phyloP scores from a whole-genome alignment of 441 rosid species.

The Populus hybrid region DNA sequence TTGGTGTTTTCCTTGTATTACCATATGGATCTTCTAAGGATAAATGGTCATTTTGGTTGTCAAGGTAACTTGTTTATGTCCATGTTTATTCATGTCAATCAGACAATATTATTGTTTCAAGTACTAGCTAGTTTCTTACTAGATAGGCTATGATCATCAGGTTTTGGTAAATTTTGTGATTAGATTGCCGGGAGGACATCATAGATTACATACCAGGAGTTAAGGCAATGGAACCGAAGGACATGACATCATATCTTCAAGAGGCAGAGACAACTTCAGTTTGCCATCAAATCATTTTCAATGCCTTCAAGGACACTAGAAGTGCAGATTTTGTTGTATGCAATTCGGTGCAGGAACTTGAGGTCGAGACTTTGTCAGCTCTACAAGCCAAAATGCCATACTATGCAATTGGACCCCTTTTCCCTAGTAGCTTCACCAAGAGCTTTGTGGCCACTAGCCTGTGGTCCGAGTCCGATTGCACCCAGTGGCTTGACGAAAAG shows the following conservation, averaged over 20 bases:
- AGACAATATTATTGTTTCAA: not conserved
- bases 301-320: slow-evolving; percentile 38
- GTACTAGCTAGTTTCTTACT: not conserved
- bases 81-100: not conserved
- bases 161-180: not conserved
- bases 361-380: slow-evolving; percentile 41
- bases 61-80: slow-evolving; percentile 27
- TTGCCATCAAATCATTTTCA: slow-evolving; percentile 37
- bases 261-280: slow-evolving; percentile 30
- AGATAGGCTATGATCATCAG: not conserved
- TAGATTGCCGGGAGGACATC: slow-evolving; percentile 43
- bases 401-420: slow-evolving; percentile 59
- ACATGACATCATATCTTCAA: slow-evolving; percentile 56
- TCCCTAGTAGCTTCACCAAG: slow-evolving; percentile 31
- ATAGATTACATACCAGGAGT: slow-evolving; percentile 63
- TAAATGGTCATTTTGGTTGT: slow-evolving; percentile 50
- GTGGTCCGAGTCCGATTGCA: slow-evolving; percentile 68
- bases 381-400: slow-evolving; percentile 38
- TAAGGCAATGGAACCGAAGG: slow-evolving; percentile 38
- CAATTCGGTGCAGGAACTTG: slow-evolving; percentile 57
- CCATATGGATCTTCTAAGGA: slow-evolving; percentile 49
- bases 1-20: slow-evolving; percentile 51
- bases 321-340: slow-evolving; percentile 50
- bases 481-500: slow-evolving; percentile 48
- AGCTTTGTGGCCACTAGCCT: slow-evolving; percentile 50